Conservation (phyloP, 805 yeast genomes). For the Sugiyamaella qingdaonensis region DNA sequence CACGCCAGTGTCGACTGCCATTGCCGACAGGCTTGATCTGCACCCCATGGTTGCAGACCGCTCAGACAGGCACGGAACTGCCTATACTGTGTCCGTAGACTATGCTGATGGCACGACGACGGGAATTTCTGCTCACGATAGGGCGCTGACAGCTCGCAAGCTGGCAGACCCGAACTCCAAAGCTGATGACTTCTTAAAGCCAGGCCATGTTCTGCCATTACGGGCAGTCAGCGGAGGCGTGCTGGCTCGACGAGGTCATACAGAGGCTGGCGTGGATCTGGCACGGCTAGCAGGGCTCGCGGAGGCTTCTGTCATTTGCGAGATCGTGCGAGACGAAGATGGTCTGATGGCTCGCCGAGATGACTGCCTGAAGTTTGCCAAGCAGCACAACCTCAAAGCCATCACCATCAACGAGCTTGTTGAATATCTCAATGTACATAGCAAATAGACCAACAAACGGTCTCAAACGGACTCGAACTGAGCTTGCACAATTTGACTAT, state of each 20-base stretch:
- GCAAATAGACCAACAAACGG: not conserved
- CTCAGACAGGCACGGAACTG: conserved; percentile 90
- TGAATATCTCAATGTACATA: conserved; percentile 39
- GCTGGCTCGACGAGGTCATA: conserved; percentile 82
- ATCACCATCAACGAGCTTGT: conserved; percentile 76
- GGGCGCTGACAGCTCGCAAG: conserved; percentile 73
- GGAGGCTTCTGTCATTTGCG: conserved; percentile 92
- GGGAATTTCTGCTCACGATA: conserved; percentile 92
- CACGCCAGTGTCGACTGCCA: conserved; percentile 71
- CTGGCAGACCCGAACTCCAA: conserved; percentile 59
- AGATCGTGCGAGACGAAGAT: conserved; percentile 85
- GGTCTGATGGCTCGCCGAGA: conserved; percentile 93
- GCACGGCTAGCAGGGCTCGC: conserved; percentile 69
- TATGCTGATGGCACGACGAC: conserved; percentile 87
- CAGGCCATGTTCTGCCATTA: conserved; percentile 92
- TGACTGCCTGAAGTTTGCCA: conserved; percentile 72
- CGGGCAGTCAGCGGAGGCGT: conserved; percentile 87
- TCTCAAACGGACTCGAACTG: too few species aligned
- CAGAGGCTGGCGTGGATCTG: conserved; percentile 94
- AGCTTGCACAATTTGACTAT: too few species aligned
- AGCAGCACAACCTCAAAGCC: conserved; percentile 57
- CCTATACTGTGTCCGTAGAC: conserved; percentile 92
- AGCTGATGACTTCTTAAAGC: conserved; percentile 71
- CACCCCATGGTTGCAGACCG: conserved; percentile 67
- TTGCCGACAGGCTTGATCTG: conserved; percentile 76